phyloP scores from a whole-genome alignment of 2,329 filamentous ascomycete species.

The Pseudogymnoascus destructans region DNA sequence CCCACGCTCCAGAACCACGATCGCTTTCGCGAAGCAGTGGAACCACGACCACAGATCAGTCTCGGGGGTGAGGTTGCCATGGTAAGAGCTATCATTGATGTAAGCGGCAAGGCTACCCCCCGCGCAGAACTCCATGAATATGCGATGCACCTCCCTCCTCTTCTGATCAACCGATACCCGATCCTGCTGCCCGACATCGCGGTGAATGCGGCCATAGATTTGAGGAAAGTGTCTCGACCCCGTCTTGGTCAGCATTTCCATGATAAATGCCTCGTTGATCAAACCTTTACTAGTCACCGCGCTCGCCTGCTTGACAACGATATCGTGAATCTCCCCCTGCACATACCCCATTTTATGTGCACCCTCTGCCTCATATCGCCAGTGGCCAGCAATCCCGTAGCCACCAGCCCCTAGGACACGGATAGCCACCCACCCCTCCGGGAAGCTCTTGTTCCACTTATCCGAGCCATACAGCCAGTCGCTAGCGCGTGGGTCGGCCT shows the following conservation, averaged over 20 bases:
- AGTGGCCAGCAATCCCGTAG: not conserved
- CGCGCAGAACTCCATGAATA: constrained; percentile 15
- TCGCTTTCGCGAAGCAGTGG: not conserved
- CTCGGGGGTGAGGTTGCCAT: not conserved
- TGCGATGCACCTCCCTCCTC: constrained; percentile 11
- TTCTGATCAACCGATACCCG: not conserved
- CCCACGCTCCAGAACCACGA: not conserved
- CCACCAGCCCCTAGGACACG: not conserved
- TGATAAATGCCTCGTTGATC: not conserved
- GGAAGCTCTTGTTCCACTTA: not conserved
- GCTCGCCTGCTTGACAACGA: constrained; percentile 3
- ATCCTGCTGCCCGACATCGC: constrained; percentile 6
- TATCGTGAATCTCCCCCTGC: not conserved
- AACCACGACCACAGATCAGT: not conserved
- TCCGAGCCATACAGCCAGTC: not conserved
- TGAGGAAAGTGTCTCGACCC: constrained; percentile 1
- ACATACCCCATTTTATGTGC: not conserved
- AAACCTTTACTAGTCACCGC: not conserved
- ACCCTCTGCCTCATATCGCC: not conserved
- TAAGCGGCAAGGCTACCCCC: constrained; percentile 8
- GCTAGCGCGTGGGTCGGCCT: not conserved
- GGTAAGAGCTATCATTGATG: not conserved
- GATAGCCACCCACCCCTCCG: not conserved
- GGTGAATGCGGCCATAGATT: constrained; percentile 3
- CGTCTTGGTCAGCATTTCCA: not conserved